A percentile compares a stretch with the other conserved stretches of the same genome.
Evolutionary conservation across 2,329 filamentous ascomycete species (phyloP).

Genomic region (Arthrobotrys conoides): DNA sequence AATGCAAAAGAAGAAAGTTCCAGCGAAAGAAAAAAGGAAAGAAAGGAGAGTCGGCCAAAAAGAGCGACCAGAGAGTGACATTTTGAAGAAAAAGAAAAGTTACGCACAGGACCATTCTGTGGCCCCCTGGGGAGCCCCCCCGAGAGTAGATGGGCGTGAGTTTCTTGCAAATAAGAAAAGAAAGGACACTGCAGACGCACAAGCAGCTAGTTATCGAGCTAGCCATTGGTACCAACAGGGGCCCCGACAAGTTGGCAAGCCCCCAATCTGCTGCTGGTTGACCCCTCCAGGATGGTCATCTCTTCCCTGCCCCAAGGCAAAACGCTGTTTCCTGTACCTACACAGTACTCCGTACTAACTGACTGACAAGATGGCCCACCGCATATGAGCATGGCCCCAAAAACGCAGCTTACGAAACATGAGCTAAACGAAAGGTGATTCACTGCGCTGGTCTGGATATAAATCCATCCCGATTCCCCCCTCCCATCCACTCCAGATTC

Average conservation of each 20-base stretch:
- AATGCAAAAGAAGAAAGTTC: constrained; percentile 26
- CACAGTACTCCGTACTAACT: constrained; percentile 28
- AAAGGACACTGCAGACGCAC: constrained; percentile 40
- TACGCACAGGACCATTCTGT: constrained; percentile 55
- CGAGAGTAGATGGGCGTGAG: constrained; percentile 22
- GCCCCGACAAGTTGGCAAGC: constrained; percentile 50
- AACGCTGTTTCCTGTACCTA: constrained; percentile 38
- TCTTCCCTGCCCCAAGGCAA: constrained; percentile 45
- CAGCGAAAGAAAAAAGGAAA: constrained; percentile 23
- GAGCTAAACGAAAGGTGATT: constrained; percentile 61
- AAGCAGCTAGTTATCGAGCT: constrained; percentile 47
- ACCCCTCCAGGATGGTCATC: constrained; percentile 51
- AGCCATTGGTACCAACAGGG: constrained; percentile 52
- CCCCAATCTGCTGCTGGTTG: constrained; percentile 40
- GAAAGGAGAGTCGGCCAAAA: constrained; percentile 21
- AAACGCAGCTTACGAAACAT: constrained; percentile 61
- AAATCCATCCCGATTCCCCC: constrained; percentile 60
- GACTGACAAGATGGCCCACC: constrained; percentile 56
- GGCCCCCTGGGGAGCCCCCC: constrained; percentile 33
- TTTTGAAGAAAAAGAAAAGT: constrained; percentile 49
- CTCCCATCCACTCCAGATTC: constrained; percentile 59
- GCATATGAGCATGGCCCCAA: constrained; percentile 57
- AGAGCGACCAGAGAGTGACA: constrained; percentile 32
- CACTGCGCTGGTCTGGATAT: constrained; percentile 57
- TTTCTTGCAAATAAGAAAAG: constrained; percentile 27